A percentile compares a stretch with the other conserved stretches of the same genome.
phyloP scores from a whole-genome alignment of 2,329 filamentous ascomycete genomes.

The Chaetomium globosum region DNA sequence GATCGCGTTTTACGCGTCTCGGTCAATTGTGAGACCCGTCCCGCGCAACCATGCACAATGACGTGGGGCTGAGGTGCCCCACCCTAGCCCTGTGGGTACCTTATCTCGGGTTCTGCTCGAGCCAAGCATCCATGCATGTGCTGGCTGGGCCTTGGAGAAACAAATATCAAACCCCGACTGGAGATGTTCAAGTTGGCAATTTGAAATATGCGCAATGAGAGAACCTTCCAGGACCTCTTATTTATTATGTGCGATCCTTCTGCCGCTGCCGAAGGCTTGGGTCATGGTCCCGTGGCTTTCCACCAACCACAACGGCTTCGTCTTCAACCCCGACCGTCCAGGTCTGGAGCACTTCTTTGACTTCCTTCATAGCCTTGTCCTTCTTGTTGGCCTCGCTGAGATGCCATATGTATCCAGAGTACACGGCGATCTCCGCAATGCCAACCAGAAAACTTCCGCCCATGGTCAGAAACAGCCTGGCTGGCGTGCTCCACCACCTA shows the following conservation, averaged over 20 bases:
- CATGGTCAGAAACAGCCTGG: constrained; percentile 70
- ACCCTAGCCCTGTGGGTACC: not conserved
- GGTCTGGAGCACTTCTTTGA: constrained; percentile 69
- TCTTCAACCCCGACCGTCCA: constrained; percentile 62
- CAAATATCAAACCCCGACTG: too few relatives aligned
- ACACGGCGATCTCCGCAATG: constrained; percentile 76
- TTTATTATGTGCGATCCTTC: constrained; percentile 18
- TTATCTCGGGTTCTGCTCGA: not conserved
- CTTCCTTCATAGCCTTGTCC: constrained; percentile 63
- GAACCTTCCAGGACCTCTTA: not conserved
- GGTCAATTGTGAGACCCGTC: constrained; percentile 11
- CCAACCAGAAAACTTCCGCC: constrained; percentile 70
- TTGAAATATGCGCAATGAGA: not conserved
- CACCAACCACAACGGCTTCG: constrained; percentile 35
- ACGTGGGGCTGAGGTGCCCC: constrained; percentile 14
- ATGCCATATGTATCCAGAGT: constrained; percentile 73
- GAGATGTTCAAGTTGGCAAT: not conserved
- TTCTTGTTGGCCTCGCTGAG: constrained; percentile 68
- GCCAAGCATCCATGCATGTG: not conserved
- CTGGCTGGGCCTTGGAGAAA: too few relatives aligned
- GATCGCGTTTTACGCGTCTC: constrained; percentile 22
- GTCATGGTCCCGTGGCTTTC: constrained; percentile 6
- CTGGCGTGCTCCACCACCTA: constrained; percentile 73
- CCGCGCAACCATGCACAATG: constrained; percentile 23
- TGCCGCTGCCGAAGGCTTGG: constrained; percentile 31